Evolutionary conservation across 2,329 filamentous ascomycete genomes (phyloP).

Genomic region (Huntiella abstrusa): DNA sequence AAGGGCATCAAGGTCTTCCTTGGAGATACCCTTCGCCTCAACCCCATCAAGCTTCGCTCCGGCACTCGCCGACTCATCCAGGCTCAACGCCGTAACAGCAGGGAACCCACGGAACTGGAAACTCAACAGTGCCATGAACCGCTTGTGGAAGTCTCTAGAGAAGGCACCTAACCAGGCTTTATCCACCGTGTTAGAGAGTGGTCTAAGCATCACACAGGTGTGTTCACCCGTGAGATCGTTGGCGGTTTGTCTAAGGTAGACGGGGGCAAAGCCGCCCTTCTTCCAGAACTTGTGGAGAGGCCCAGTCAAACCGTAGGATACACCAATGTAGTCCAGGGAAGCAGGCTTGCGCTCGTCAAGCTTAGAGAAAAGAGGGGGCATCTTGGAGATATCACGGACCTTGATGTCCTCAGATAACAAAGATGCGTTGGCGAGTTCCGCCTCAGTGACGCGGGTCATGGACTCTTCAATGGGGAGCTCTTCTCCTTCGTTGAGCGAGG

Average conservation of each 20-base stretch:
- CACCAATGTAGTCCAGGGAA: slow-evolving; percentile 76
- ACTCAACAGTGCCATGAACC: slow-evolving; percentile 77
- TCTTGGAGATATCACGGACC: slow-evolving; percentile 71
- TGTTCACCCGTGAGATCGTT: slow-evolving; percentile 96
- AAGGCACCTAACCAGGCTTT: slow-evolving; percentile 78
- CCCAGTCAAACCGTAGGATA: slow-evolving; percentile 81
- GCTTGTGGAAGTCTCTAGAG: slow-evolving; percentile 76
- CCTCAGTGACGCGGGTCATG: slow-evolving; percentile 67
- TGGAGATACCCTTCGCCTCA: slow-evolving; percentile 39
- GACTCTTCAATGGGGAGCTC: slow-evolving; percentile 29
- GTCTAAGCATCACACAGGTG: slow-evolving; percentile 90
- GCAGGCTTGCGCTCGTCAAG: slow-evolving; percentile 67
- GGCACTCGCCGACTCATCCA: slow-evolving; percentile 66
- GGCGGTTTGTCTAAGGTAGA: slow-evolving; percentile 85
- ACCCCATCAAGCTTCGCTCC: slow-evolving; percentile 47
- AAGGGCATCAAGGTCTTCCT: slow-evolving; percentile 54
- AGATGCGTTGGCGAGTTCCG: slow-evolving; percentile 55
- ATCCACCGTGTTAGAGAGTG: slow-evolving; percentile 50
- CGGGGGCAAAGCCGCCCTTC: slow-evolving; percentile 62
- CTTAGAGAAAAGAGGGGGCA: slow-evolving; percentile 85
- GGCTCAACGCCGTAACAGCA: slow-evolving; percentile 59
- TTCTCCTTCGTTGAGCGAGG: slow-evolving; percentile 58
- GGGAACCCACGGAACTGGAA: slow-evolving; percentile 82
- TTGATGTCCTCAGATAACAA: slow-evolving; percentile 77
- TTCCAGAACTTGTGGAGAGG: slow-evolving; percentile 96